Base-by-base conservation (phyloP, 169 alveolate genomes). In the Miamiensis avidus region DNA sequence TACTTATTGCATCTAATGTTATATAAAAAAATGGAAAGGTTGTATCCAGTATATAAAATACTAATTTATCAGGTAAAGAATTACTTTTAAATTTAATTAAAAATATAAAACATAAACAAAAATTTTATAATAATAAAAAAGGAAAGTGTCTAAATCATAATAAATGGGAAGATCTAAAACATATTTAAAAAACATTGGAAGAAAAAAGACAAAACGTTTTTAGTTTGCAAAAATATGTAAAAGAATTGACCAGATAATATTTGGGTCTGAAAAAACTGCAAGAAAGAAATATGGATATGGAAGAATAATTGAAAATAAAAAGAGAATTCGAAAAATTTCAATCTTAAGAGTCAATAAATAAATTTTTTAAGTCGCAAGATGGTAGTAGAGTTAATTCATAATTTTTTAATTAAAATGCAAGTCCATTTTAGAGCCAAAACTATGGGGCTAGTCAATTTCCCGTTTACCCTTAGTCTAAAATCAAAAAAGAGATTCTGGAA, bases 1-100 rank as follows among this genome's bases (percentile, higher is more conserved):
- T 95, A 1, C 86, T 95, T 85, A 93, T 90, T 31, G 93, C 96
- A 20, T 79, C 94, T 26, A 89, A 91, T 11, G 92, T 93, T 30
- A 75, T 93, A 28, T 86, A 83, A 74, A 93, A 89, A 75, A 86
- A 87, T 27, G 93, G 91, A 1, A 90, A 93, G 74, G 65, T 84
- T 74, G 94, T 87, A 28, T 34, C 31, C n/a, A 34, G 76, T 79
- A 33, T 64, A 33, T 65, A 77, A 25, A 77, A 77, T 33, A 33
- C 82, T 11, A 64, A 33, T 69, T 77, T 77, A 33, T 33, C 34
- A 1, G 82, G 82, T 77, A 77, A 73, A 15, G 6, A 15, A 15
- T 73, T 15, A n/a, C 1, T 4, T 73, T 6, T 15, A 15, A 15
- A 73, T 15, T n/a, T 15, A 15, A 34, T 86, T 86, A 31, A 87